These are phyloP conservation scores for Boletus barrowsii DNA, from an alignment of 768 basidiomycete genomes.

Conservation along the genomic window DNA sequence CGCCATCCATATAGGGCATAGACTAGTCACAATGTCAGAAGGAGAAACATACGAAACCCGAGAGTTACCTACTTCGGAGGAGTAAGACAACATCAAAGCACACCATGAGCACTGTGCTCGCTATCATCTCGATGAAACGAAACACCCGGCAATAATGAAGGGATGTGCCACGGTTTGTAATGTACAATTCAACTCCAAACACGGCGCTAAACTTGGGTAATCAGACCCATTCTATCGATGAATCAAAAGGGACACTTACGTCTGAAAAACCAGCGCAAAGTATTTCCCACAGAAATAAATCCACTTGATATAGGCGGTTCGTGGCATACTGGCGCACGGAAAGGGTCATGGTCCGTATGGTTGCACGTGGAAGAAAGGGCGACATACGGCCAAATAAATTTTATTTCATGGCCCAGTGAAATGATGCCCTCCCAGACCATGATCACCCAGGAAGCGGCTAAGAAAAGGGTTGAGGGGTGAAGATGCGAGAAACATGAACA, in stretches of 20 bases:
- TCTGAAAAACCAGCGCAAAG: constrained; percentile 13
- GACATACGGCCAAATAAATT: constrained; percentile 26
- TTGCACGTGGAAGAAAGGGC: background rate
- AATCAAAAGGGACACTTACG: constrained; percentile 4
- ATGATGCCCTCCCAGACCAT: constrained; percentile 22
- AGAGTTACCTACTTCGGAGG: constrained; percentile 19
- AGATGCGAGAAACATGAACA: background rate
- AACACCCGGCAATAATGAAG: constrained; percentile 10
- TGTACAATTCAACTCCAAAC: constrained; percentile 5
- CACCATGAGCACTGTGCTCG: constrained; percentile 10
- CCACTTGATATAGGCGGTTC: constrained; percentile 21
- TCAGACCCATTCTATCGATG: background rate
- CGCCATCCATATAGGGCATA: constrained; percentile 14
- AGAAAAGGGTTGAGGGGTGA: background rate
- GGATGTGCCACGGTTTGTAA: background rate
- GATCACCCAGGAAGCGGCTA: constrained; percentile 11
- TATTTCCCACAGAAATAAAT: constrained; percentile 27
- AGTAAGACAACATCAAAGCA: constrained; percentile 18
- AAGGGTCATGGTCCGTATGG: background rate
- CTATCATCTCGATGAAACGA: constrained; percentile 12
- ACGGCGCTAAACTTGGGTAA: constrained; percentile 3
- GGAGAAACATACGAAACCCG: background rate
- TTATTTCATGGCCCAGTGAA: constrained; percentile 15
- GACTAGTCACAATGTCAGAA: constrained; percentile 10
- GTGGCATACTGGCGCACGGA: constrained; percentile 12